phyloP scores from a whole-genome alignment of 2,329 filamentous ascomycete genomes.

The Thelonectria blattea region DNA sequence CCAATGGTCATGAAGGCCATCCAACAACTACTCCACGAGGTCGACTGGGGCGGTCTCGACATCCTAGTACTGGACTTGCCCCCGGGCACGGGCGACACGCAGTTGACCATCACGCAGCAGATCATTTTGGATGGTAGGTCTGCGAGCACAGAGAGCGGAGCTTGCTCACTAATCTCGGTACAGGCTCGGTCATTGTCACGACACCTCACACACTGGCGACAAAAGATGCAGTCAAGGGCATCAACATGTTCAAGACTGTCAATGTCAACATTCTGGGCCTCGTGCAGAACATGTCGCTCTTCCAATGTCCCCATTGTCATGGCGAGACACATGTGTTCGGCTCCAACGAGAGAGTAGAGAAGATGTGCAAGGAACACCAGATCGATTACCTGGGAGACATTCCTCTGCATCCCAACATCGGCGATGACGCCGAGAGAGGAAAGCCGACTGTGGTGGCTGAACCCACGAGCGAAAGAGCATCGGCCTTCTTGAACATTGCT shows the following conservation, averaged over 20 bases:
- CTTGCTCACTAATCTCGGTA: conserved; percentile 1
- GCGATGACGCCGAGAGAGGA: conserved; percentile 84
- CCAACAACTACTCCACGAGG: conserved; percentile 92
- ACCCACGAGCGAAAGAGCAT: conserved; percentile 74
- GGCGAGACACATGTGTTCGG: conserved; percentile 80
- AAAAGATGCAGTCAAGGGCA: conserved; percentile 88
- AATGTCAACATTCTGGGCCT: conserved; percentile 82
- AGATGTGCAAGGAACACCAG: conserved; percentile 72
- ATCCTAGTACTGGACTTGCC: conserved; percentile 89
- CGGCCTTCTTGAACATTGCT: conserved; percentile 76
- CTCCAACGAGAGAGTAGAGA: conserved; percentile 65
- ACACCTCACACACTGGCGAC: conserved; percentile 94
- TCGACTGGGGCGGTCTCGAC: conserved; percentile 91
- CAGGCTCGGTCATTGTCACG: conserved; percentile 83
- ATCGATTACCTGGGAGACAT: conserved; percentile 88
- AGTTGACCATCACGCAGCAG: conserved; percentile 96
- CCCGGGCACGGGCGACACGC: conserved; percentile 93
- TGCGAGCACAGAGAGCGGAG: background rate
- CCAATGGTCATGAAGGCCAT: conserved; percentile 98
- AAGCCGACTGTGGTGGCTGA: conserved; percentile 91
- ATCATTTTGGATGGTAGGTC: conserved; percentile 78
- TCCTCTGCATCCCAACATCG: conserved; percentile 84
- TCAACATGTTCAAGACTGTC: conserved; percentile 91
- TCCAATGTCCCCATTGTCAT: conserved; percentile 79
- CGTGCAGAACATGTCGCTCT: conserved; percentile 91